Base-by-base conservation (phyloP, 2,329 filamentous ascomycete genomes). In the Xenoacremonium recifei region DNA sequence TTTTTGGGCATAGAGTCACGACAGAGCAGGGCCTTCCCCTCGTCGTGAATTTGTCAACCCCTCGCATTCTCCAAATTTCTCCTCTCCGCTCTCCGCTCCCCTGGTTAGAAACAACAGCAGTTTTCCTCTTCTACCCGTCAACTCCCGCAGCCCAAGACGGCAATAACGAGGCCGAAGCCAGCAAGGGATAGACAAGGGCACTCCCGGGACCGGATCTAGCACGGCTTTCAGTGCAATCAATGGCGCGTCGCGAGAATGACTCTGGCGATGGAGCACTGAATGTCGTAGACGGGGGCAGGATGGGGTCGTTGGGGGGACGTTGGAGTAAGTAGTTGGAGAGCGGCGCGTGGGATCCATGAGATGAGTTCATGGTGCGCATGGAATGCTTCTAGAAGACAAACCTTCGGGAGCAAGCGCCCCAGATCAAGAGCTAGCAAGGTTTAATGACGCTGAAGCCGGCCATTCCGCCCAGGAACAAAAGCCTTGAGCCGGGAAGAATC, bases 341-440 rank as follows among this genome's bases (percentile, higher is more conserved):
- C n/a, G 12, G 7, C 17, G 6, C 6, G 29, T 9, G 29, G 17
- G 29, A 31, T 6, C 29, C 6, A 7, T 31, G 29, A 15, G 17
- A 9, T 15, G 29, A 31, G n/a, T 9, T 15, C 7, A 31, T 9
- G 13, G 23, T n/a, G 23, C 29, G 29, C n/a, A 9, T 31, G 29
- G 13, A 31, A 31, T 31, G 29, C 29, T 31, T 31, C 32, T 34
- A 34, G 32, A 34, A 34, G 32, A 7, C 32, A 18, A 20, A 5
- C 32, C 11, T 19, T 15, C 32, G 32, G 32, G 32, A 34, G 16
- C 7, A 20, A 20, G 32, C 32, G 32, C n/a, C 32, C 17, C 32
- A 34, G 32, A 34, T 34, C 32, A 18, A 34, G 7, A n/a, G 32
- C 32, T 34, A 34, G 32, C n/a, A 34, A 20, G 32, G 32, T 9